Evolutionary conservation across 352 stramenopile species (phyloP).

Genomic region (Thalassiosira mediterranea): DNA sequence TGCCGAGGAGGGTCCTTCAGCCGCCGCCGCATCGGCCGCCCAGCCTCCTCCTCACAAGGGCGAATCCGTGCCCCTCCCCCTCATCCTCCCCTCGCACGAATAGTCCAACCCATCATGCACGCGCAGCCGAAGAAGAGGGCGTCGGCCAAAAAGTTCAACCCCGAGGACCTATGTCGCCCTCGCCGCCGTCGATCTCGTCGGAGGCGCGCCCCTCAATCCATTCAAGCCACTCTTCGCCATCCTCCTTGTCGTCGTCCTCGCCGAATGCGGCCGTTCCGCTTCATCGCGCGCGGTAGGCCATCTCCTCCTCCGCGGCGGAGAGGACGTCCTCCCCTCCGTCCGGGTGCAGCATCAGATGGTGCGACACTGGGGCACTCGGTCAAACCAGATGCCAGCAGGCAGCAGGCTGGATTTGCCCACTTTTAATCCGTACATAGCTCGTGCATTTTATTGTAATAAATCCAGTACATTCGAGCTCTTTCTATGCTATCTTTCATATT

Average conservation of each 20-base stretch:
- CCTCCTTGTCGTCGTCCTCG: not conserved
- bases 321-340: not conserved
- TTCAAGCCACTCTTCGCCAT: not conserved
- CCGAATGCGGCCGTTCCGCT: too few relatives aligned
- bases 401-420: too few relatives aligned
- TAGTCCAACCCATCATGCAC: slow-evolving; percentile 12
- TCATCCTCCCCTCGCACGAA: too few relatives aligned
- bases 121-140: slow-evolving; percentile 69
- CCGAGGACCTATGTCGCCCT: slow-evolving; percentile 50
- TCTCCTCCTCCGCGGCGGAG: too few relatives aligned
- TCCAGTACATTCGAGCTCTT: not conserved
- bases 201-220: too few relatives aligned
- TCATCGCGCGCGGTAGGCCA: too few relatives aligned
- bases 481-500: not conserved
- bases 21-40: not conserved
- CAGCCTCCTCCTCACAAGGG: too few relatives aligned
- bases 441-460: too few relatives aligned
- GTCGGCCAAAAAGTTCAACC: slow-evolving; percentile 61
- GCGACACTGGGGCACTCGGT: not conserved
- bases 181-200: not conserved
- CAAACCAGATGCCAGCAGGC: not conserved
- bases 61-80: slow-evolving; percentile 21
- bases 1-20: not conserved
- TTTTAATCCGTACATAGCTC: too few relatives aligned
- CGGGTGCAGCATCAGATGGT: not conserved